Evolutionary conservation across 176 grass and related monocot species (phyloP).

Genomic region (Eragrostis nindensis): DNA sequence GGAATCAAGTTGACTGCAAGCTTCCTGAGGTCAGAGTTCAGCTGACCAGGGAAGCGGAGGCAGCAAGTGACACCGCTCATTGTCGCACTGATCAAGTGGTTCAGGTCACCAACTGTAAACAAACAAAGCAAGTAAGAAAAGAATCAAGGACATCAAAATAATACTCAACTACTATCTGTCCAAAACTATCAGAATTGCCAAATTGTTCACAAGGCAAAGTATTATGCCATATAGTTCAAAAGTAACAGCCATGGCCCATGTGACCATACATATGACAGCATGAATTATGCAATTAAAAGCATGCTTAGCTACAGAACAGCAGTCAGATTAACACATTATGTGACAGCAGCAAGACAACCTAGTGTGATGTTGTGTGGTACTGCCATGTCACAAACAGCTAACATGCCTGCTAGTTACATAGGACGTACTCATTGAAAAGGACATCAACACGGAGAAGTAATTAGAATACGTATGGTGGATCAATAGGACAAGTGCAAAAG

Average conservation of each 20-base stretch:
- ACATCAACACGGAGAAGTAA: too few relatives aligned
- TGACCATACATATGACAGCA: not conserved
- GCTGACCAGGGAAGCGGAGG: constrained; percentile 86
- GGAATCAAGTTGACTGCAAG: constrained; percentile 91
- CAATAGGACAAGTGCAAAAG: not conserved
- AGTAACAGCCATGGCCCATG: not conserved
- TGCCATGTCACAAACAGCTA: not conserved
- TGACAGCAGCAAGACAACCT: too few relatives aligned
- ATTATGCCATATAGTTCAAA: not conserved
- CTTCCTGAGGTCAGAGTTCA: constrained; percentile 91
- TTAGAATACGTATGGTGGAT: not conserved
- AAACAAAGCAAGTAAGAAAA: not conserved
- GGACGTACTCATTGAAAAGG: not conserved
- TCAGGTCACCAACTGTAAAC: constrained; percentile 80
- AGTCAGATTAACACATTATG: too few relatives aligned
- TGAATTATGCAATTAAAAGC: not conserved
- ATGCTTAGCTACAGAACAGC: not conserved
- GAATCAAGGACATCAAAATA: not conserved
- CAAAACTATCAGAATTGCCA: not conserved
- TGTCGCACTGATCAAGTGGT: constrained; percentile 85
- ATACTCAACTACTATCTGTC: not conserved
- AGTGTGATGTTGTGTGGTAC: too few relatives aligned
- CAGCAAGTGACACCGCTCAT: constrained; percentile 96
- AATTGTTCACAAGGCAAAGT: not conserved
- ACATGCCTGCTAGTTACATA: not conserved